These are phyloP conservation scores for Logfia minima DNA, from an alignment of 129 eudicot species.

Conservation along the genomic window DNA sequence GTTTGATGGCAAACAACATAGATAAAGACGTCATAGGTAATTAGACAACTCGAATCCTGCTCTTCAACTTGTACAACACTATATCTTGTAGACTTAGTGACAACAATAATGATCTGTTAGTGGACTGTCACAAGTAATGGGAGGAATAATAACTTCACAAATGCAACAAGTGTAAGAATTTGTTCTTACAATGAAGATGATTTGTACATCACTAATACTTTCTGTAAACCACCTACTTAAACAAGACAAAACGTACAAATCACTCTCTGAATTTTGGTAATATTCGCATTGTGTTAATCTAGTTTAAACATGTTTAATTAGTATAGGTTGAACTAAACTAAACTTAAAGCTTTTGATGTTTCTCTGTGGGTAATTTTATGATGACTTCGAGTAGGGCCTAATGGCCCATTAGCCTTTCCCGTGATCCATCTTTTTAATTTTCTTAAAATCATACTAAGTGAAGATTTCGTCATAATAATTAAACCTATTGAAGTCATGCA, in stretches of 20 bases:
- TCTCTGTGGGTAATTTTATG: too few relatives aligned
- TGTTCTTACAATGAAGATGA: not conserved
- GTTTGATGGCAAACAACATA: constrained; percentile 12
- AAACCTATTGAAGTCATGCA: too few relatives aligned
- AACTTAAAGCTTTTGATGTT: too few relatives aligned
- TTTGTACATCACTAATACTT: not conserved
- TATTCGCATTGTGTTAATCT: too few relatives aligned
- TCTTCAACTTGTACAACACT: not conserved
- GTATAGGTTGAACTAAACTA: too few relatives aligned
- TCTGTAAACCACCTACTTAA: not conserved
- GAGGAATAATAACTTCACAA: not conserved
- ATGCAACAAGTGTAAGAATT: not conserved
- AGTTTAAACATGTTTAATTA: too few relatives aligned
- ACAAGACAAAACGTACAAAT: not conserved
- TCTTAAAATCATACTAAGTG: too few relatives aligned
- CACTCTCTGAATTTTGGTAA: not conserved
- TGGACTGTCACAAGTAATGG: not conserved
- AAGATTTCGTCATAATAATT: too few relatives aligned
- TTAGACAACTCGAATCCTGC: not conserved
- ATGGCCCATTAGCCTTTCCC: too few relatives aligned
- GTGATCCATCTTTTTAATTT: too few relatives aligned
- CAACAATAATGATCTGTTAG: not conserved
- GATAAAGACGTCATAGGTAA: constrained; percentile 2
- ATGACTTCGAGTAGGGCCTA: too few relatives aligned
- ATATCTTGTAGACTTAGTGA: not conserved